Percentiles rank a stretch among this genome's conserved stretches.
These are phyloP conservation scores for Microcos paniculata DNA, from an alignment of 345 rosid species.

Conservation along the genomic window DNA sequence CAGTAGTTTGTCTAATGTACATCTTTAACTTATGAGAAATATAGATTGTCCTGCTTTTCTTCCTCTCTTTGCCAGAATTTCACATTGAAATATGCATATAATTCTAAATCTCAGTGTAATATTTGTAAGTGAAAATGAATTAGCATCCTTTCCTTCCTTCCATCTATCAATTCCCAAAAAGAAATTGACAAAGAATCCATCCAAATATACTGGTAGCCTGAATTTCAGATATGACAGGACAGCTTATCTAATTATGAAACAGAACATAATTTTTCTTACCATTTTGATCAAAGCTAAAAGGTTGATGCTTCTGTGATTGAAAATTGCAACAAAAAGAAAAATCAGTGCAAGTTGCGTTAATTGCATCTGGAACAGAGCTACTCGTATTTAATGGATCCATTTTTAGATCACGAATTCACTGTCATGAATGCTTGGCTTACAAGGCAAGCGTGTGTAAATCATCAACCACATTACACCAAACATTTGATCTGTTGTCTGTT, in stretches of 20 bases:
- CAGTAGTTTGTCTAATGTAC: not conserved
- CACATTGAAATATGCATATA: not conserved
- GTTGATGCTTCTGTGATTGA: not conserved
- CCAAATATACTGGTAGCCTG: not conserved
- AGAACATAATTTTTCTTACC: not conserved
- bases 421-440: not conserved
- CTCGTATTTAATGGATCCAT: not conserved
- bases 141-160: not conserved
- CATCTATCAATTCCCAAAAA: not conserved
- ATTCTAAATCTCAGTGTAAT: not conserved
- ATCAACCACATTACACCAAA: not conserved
- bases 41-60: not conserved
- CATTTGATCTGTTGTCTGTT: too few species aligned
- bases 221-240: not conserved
- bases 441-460: not conserved
- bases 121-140: not conserved
- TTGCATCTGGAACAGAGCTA: not conserved
- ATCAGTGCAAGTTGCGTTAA: not conserved
- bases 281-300: not conserved
- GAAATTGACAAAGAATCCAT: not conserved
- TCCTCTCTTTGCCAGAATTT: not conserved
- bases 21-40: not conserved
- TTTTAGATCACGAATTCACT: not conserved
- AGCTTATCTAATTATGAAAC: not conserved
- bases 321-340: not conserved